phyloP scores from a whole-genome alignment of 805 yeast species.

The Kodamaea restingae region DNA sequence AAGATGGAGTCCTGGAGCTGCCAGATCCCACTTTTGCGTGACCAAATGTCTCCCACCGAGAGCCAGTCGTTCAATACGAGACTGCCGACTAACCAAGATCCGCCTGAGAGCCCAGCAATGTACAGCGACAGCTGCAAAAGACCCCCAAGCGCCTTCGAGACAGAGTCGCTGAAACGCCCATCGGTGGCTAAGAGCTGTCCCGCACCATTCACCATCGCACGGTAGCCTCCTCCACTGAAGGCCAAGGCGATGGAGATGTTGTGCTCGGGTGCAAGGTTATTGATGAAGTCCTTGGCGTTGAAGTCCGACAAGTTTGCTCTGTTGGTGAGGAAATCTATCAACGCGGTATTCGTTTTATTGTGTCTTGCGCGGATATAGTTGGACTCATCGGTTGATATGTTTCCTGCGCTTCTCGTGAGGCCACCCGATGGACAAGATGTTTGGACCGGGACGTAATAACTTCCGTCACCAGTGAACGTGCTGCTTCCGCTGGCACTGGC shows the following conservation, averaged over 20 bases:
- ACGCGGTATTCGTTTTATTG: slow-evolving; percentile 26
- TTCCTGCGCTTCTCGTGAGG: slow-evolving; percentile 26
- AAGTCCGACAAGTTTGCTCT: slow-evolving; percentile 31
- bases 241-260: slow-evolving; percentile 30
- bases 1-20: slow-evolving; percentile 58
- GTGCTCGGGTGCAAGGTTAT: slow-evolving; percentile 17
- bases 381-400: slow-evolving; percentile 21
- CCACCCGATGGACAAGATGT: slow-evolving; percentile 28
- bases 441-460: slow-evolving; percentile 26
- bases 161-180: slow-evolving; percentile 17
- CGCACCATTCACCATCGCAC: slow-evolving; percentile 28
- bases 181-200: slow-evolving; percentile 13
- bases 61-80: slow-evolving; percentile 36
- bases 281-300: slow-evolving; percentile 28
- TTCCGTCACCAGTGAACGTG: slow-evolving; percentile 10
- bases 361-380: slow-evolving; percentile 25
- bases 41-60: slow-evolving; percentile 28
- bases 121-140: slow-evolving; percentile 17
- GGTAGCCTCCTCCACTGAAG: slow-evolving; percentile 35
- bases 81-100: slow-evolving; percentile 52
- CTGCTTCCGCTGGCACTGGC: slow-evolving; percentile 3
- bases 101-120: slow-evolving; percentile 45
- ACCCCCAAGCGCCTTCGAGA: slow-evolving; percentile 34
- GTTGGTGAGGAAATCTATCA: slow-evolving; percentile 24
- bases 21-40: slow-evolving; percentile 49